Evolutionary conservation across 2,329 filamentous ascomycete species (phyloP), one percentile per base, ranked within the genome.

Genomic region (Emmonsiellopsis sp.): DNA sequence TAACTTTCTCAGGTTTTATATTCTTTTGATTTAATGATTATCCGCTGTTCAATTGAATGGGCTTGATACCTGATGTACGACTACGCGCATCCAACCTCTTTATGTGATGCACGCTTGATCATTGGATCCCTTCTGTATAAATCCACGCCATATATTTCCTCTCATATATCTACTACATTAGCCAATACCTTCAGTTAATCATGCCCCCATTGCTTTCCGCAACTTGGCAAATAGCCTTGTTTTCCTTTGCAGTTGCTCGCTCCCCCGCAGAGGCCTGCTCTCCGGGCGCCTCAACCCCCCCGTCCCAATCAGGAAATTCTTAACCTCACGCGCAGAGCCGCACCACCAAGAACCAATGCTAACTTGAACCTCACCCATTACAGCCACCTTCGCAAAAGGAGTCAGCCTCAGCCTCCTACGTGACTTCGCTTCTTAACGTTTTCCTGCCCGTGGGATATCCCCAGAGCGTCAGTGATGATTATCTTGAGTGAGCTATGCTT

Each of bases 391-490:
- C 50, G 34, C 51, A 58, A 57, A 65, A 63, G 62, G 52, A 61
- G 32, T 35, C 57, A 6, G 58, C 57, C 34, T 35, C 57, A 6
- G 58, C 57, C 34, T 52, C 57, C 10, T 54, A 69, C 30, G 16
- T 63, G 65, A 59, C 70, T 70, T 60, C 67, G 59, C 57, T 81
- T 1, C 66, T 90, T 42, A 84, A 89, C 60, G 80, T 91, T 31
- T 95, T 95, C 65, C 77, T 95, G 1, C 91, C 91, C 0, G 84
- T 87, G 1, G 90, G 90, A n/a, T 96, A 86, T 68, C 91, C 90
- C 0, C 81, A 90, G 60, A 93, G 85, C 48, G 91, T 96, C 32
- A 92, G 86, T 1, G 75, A 81, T 11, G 90, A 96, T 69, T 96
- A 96, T 69, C 75, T 89, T 4, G 78, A 85, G 73, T 94, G 54